Percentiles rank a stretch among this genome's conserved stretches.
These are phyloP conservation scores for Obelidium mucronatum DNA, from an alignment of 192 early-diverging fungal species.

Conservation along the genomic window DNA sequence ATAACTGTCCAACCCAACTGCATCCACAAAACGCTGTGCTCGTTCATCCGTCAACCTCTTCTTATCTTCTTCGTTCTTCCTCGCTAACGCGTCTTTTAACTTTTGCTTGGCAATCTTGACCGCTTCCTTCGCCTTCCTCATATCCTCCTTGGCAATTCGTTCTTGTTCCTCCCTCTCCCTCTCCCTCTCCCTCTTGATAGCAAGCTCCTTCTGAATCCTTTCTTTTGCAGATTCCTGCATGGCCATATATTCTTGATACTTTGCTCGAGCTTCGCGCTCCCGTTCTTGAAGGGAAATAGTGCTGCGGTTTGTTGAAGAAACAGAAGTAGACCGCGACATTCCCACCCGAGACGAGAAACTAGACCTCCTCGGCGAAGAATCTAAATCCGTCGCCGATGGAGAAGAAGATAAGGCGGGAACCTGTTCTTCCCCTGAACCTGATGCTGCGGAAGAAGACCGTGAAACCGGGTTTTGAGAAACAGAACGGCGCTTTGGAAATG, in stretches of 20 bases:
- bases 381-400: not conserved
- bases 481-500: not conserved
- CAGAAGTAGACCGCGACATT: not conserved
- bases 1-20: no score
- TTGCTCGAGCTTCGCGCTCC: not conserved
- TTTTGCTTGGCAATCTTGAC: no score
- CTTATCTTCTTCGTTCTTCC: no score
- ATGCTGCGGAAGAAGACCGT: not conserved
- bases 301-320: not conserved
- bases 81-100: no score
- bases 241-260: not conserved
- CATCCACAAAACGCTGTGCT: no score
- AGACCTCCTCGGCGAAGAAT: not conserved
- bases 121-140: not conserved
- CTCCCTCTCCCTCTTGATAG: not conserved
- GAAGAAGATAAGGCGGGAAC: not conserved
- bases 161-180: not conserved
- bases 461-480: not conserved
- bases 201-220: conserved; percentile 1
- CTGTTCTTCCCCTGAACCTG: not conserved
- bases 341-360: not conserved
- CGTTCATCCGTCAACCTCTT: no score
- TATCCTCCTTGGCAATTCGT: not conserved
- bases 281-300: not conserved
- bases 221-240: not conserved